A percentile compares a stretch with the other conserved stretches of the same genome.
Conservation (phyloP, 2,329 filamentous ascomycete species). For the Colletotrichum lupini region DNA sequence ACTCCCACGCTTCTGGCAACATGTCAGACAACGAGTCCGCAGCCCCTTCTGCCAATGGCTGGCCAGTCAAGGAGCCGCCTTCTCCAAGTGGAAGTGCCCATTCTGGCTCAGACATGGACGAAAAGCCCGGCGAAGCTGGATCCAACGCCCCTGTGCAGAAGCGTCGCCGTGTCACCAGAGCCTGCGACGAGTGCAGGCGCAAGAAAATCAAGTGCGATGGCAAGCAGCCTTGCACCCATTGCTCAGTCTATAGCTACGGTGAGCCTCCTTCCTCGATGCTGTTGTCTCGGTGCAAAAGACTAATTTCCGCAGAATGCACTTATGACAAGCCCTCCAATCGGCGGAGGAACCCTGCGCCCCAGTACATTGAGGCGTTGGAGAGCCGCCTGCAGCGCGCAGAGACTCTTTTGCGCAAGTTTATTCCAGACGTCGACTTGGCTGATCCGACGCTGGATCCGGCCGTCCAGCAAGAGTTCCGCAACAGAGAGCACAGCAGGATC, state of each 20-base stretch:
- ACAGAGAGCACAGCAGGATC: slow-evolving; percentile 62
- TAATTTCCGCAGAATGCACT: slow-evolving; percentile 77
- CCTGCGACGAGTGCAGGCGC: slow-evolving; percentile 84
- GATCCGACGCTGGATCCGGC: slow-evolving; percentile 85
- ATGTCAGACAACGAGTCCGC: slow-evolving; percentile 58
- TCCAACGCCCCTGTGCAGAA: slow-evolving; percentile 76
- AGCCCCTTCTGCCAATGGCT: slow-evolving; percentile 47
- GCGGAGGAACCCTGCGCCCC: slow-evolving; percentile 87
- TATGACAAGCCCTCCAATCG: slow-evolving; percentile 96
- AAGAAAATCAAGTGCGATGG: slow-evolving; percentile 92
- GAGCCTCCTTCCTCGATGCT: no score
- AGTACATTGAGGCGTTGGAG: slow-evolving; percentile 93
- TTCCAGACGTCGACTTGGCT: slow-evolving; percentile 86
- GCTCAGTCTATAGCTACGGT: slow-evolving; percentile 99
- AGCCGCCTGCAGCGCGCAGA: slow-evolving; percentile 85
- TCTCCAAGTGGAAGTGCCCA: slow-evolving; percentile 56
- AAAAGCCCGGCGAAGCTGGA: slow-evolving; percentile 45
- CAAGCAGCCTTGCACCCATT: slow-evolving; percentile 92
- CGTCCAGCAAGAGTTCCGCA: slow-evolving; percentile 75
- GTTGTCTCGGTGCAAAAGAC: not conserved
- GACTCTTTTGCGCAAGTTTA: slow-evolving; percentile 79
- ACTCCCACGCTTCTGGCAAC: slow-evolving; percentile 43
- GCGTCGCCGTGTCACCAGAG: slow-evolving; percentile 80
- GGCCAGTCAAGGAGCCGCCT: slow-evolving; percentile 47
- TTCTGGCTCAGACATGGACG: slow-evolving; percentile 55